Conservation (phyloP, 78 protist species). For the Dictyostelium brefeldianum region DNA sequence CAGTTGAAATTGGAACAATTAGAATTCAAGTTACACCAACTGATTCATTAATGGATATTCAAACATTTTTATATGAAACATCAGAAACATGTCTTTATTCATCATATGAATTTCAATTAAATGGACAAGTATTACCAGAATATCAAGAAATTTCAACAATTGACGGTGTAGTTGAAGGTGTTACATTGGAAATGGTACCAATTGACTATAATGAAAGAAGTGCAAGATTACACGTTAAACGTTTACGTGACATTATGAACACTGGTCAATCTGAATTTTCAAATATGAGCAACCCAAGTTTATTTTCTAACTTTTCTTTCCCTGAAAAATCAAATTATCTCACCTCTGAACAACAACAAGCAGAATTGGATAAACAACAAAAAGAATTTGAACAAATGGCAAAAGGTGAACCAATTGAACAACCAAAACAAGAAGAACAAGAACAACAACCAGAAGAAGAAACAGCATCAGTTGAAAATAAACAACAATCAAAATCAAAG, state of each 20-base stretch:
- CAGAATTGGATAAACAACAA: not conserved
- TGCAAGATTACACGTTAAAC: slow-evolving; percentile 68
- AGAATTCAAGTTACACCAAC: slow-evolving; percentile 15
- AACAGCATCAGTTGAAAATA: slow-evolving; percentile 9
- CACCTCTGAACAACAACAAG: slow-evolving; percentile 23
- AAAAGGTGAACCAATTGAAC: not conserved
- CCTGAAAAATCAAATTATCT: slow-evolving; percentile 27
- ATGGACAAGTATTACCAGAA: slow-evolving; percentile 45
- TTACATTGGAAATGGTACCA: slow-evolving; percentile 45
- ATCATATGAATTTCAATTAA: slow-evolving; percentile 22
- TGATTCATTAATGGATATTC: slow-evolving; percentile 73
- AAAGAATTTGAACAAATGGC: not conserved
- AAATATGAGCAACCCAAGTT: slow-evolving; percentile 16
- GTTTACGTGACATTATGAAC: slow-evolving; percentile 56
- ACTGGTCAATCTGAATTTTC: slow-evolving; percentile 19
- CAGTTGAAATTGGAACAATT: slow-evolving; percentile 67
- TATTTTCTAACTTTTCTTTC: slow-evolving; percentile 26
- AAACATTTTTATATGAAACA: slow-evolving; percentile 65
- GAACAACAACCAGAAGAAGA: not conserved
- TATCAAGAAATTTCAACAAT: slow-evolving; percentile 23
- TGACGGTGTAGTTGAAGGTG: slow-evolving; percentile 24
- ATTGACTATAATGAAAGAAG: slow-evolving; percentile 63
- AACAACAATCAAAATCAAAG: slow-evolving; percentile 11
- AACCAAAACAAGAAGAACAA: slow-evolving; percentile 11
- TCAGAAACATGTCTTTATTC: slow-evolving; percentile 76